Conservation (phyloP, 2,329 filamentous ascomycete species). For the Paecilomyces sp. region DNA sequence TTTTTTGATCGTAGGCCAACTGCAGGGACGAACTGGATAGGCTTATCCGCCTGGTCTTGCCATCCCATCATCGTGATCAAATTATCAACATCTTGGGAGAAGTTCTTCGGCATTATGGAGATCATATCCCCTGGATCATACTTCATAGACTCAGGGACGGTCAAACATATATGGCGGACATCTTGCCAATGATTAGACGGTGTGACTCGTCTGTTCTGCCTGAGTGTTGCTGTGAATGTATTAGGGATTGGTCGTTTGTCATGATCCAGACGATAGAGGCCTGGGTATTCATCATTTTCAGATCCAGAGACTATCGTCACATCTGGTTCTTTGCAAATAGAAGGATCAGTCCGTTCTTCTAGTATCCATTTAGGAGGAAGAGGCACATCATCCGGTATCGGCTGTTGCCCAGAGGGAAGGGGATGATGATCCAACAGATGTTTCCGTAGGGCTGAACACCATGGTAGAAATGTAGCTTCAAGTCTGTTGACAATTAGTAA, state of each 20-base stretch:
- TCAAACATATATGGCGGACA: constrained; percentile 70
- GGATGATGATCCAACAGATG: constrained; percentile 62
- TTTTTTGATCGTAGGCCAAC: constrained; percentile 16
- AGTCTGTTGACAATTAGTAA: constrained; percentile 45
- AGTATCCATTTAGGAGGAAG: constrained; percentile 69
- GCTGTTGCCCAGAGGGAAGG: constrained; percentile 56
- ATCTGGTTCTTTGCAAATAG: constrained; percentile 2
- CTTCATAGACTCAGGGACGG: constrained; percentile 32
- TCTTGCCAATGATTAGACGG: constrained; percentile 82
- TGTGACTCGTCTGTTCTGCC: constrained; percentile 66
- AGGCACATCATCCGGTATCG: constrained; percentile 66
- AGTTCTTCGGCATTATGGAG: constrained; percentile 82
- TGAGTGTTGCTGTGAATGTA: constrained; percentile 51
- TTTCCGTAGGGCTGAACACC: constrained; percentile 62
- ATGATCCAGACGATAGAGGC: constrained; percentile 23
- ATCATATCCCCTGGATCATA: constrained; percentile 72
- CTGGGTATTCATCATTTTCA: constrained; percentile 12
- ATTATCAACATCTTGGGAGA: constrained; percentile 67
- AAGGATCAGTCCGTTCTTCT: constrained; percentile 6
- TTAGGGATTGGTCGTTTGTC: constrained; percentile 53
- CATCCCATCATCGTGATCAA: constrained; percentile 76
- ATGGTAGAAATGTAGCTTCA: constrained; percentile 73
- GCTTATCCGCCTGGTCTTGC: constrained; percentile 62
- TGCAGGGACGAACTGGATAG: constrained; percentile 47
- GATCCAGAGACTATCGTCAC: not conserved